Base-by-base conservation (phyloP, 805 yeast genomes). In the Monosporozyma aerobia region DNA sequence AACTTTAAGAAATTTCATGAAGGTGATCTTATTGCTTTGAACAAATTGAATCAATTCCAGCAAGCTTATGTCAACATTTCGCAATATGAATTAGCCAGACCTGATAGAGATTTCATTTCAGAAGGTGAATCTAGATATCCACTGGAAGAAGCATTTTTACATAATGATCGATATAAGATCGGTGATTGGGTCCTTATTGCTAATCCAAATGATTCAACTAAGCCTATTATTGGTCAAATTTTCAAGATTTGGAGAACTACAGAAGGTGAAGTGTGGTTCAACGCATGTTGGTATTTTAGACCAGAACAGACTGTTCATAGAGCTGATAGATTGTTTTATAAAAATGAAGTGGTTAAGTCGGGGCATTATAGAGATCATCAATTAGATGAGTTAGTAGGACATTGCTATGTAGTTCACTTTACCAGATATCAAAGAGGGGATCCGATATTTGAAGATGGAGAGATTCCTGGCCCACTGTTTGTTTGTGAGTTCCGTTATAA, bases 281-380 rank as follows among this genome's bases (percentile, higher is more conserved):
- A 94, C 66, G 96, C 88, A 41, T 94, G 98, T 73, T 94, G 98
- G 99, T 94, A 92, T 70, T 85, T 88, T 63, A 81, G 98, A 60
- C 97, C 99, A 0, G 98, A 94, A 68, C 97, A 95, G 76, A 94
- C 99, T 0, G 95, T 94, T 46, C 99, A 94, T 69, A 79, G 95
- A 60, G 85, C 77, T 45, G 98, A 94, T 70, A 77, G 96, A 63
- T 71, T 90, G 52, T 94, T 94, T 68, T 88, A 87, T 71, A 89
- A 85, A 59, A 90, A 94, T 66, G 99, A 94, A 72, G 98, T 94
- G 37, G 89, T 92, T 69, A 94, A 94, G 70, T 85, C 97, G 1
- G 97, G 97, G 48, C 97, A 92, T 73, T 94, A 92, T 71, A 80
- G 97, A 65, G 97, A 94, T 68, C 99, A 94, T 69, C 72, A 82